These are phyloP conservation scores for Danielozyma ontarioensis DNA, from an alignment of 805 yeast species.

Conservation along the genomic window DNA sequence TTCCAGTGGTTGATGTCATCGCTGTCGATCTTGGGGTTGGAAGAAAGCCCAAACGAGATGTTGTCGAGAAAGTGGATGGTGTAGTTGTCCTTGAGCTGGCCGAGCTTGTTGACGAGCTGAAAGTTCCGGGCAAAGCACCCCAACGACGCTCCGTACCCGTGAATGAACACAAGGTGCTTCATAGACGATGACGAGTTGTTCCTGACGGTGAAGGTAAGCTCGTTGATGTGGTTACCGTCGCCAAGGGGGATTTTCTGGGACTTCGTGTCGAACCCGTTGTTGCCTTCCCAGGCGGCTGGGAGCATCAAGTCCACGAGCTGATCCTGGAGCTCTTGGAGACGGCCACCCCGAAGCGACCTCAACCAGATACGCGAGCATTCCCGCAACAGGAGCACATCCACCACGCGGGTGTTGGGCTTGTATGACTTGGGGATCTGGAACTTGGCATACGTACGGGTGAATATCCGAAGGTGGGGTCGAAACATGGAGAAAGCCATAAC, in stretches of 20 bases:
- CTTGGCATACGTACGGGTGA: neutral
- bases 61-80: conserved; percentile 48
- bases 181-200: conserved; percentile 18
- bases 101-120: conserved; percentile 30
- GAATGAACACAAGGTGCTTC: conserved; percentile 46
- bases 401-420: conserved; percentile 7
- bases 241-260: conserved; percentile 18
- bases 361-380: conserved; percentile 12
- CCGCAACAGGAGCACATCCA: conserved; percentile 10
- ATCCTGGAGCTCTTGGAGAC: conserved; percentile 28
- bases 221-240: conserved; percentile 27
- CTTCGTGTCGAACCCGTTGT: conserved; percentile 14
- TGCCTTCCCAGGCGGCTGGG: conserved; percentile 15
- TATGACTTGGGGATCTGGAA: conserved; percentile 13
- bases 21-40: conserved; percentile 35
- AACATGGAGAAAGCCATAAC: no score
- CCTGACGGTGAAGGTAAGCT: conserved; percentile 25
- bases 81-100: conserved; percentile 27
- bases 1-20: conserved; percentile 14
- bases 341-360: conserved; percentile 14
- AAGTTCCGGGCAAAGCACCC: conserved; percentile 56
- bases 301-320: conserved; percentile 31
- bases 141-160: conserved; percentile 53
- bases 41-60: conserved; percentile 47
- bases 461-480: neutral